phyloP scores from a whole-genome alignment of 106 monocot species.

The Apostasia shenzhenica region DNA sequence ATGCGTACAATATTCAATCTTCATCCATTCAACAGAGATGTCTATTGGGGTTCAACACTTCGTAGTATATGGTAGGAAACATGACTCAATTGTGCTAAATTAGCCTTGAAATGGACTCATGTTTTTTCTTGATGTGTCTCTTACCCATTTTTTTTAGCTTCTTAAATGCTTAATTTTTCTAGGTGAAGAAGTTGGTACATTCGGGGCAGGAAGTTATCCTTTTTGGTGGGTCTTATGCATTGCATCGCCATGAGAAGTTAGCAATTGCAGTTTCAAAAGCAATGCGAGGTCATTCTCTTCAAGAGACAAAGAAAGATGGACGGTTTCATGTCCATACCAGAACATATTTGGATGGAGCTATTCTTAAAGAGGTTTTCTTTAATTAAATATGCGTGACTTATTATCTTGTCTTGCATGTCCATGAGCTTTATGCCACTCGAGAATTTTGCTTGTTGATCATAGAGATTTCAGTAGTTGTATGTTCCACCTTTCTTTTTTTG shows the following conservation, averaged over 20 bases:
- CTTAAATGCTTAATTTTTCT: slow-evolving; percentile 1
- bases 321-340: slow-evolving; percentile 87
- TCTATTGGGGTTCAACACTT: no score
- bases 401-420: no score
- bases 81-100: no score
- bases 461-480: background rate
- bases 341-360: slow-evolving; percentile 95
- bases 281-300: slow-evolving; percentile 85
- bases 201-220: slow-evolving; percentile 78
- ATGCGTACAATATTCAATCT: no score
- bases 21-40: no score
- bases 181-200: slow-evolving; percentile 95
- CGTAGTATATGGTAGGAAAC: no score
- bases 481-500: background rate
- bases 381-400: no score
- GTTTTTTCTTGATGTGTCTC: background rate
- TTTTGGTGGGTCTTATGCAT: slow-evolving; percentile 82
- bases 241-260: slow-evolving; percentile 93
- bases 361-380: slow-evolving; percentile 73
- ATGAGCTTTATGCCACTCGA: no score
- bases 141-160: background rate
- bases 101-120: no score
- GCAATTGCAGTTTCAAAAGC: slow-evolving; percentile 96
- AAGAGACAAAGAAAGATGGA: slow-evolving; percentile 93
- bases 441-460: background rate